Conservation (phyloP, 139 green algal species). For the Limnomonas spitsbergensis region DNA sequence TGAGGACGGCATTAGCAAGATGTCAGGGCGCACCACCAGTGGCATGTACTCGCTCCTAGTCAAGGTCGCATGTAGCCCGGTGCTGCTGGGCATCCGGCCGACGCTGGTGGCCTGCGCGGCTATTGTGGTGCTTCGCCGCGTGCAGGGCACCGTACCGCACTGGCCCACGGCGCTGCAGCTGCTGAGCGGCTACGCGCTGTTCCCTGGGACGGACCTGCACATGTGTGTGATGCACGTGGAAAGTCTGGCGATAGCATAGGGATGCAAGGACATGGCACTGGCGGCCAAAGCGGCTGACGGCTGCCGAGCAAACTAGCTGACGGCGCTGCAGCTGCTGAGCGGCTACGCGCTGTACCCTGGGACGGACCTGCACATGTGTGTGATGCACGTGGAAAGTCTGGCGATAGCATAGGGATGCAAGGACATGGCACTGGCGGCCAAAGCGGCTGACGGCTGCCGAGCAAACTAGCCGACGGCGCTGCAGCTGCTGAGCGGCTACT, state of each 20-base stretch:
- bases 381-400: constrained; percentile 10
- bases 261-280: too few species aligned
- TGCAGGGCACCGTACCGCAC: constrained; percentile 50
- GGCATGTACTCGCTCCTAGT: constrained; percentile 36
- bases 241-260: too few species aligned
- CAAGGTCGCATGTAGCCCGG: constrained; percentile 25
- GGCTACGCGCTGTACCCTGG: constrained; percentile 11
- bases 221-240: constrained; percentile 4
- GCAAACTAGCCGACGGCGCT: constrained; percentile 60
- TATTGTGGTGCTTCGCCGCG: constrained; percentile 30
- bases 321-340: constrained; percentile 46
- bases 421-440: too few species aligned
- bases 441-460: constrained; percentile 48
- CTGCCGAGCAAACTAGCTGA: constrained; percentile 53
- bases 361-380: neutral
- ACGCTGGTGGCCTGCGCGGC: constrained; percentile 37
- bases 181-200: constrained; percentile 31
- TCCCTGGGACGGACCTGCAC: neutral
- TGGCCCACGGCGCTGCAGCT: constrained; percentile 56
- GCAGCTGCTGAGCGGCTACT: constrained; percentile 38
- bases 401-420: too few species aligned
- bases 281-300: too few species aligned
- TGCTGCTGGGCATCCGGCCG: constrained; percentile 30
- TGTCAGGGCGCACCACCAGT: constrained; percentile 20
- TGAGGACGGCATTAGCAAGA: constrained; percentile 21